phyloP scores from a whole-genome alignment of 768 basidiomycete species.

The Leucocoprinus leucothites region DNA sequence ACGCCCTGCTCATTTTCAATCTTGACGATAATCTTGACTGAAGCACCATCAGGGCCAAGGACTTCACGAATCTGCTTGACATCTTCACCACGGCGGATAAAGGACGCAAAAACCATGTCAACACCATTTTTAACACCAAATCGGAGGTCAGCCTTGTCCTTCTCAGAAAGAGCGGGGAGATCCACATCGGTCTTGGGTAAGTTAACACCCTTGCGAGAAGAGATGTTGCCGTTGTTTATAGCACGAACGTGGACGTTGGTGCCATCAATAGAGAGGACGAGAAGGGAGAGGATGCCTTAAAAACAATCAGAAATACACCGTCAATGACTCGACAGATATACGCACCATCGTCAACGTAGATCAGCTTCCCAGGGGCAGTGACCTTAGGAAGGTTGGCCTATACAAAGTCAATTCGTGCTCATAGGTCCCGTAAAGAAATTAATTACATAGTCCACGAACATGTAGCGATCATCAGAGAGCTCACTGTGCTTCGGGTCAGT shows the following conservation, averaged over 20 bases:
- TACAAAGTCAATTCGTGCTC: not conserved
- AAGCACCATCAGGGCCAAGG: constrained; percentile 91
- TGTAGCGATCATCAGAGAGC: constrained; percentile 74
- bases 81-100: constrained; percentile 94
- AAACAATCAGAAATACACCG: not conserved
- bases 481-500: constrained; percentile 82
- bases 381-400: constrained; percentile 93
- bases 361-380: constrained; percentile 93
- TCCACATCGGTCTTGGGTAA: constrained; percentile 98
- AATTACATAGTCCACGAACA: constrained; percentile 94
- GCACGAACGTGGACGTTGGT: constrained; percentile 78
- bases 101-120: constrained; percentile 99
- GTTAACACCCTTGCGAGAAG: constrained; percentile 98
- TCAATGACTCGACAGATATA: not conserved
- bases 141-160: constrained; percentile 92
- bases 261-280: constrained; percentile 88
- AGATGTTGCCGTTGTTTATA: constrained; percentile 88
- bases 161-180: constrained; percentile 94
- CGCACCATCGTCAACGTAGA: constrained; percentile 96
- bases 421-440: not conserved
- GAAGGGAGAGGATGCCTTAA: constrained; percentile 72
- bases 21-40: constrained; percentile 99
- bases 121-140: constrained; percentile 98
- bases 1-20: constrained; percentile 99
- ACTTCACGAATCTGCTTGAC: constrained; percentile 91